Evolutionary conservation across 805 yeast species (phyloP).

Genomic region (Kuraishia borneana): DNA sequence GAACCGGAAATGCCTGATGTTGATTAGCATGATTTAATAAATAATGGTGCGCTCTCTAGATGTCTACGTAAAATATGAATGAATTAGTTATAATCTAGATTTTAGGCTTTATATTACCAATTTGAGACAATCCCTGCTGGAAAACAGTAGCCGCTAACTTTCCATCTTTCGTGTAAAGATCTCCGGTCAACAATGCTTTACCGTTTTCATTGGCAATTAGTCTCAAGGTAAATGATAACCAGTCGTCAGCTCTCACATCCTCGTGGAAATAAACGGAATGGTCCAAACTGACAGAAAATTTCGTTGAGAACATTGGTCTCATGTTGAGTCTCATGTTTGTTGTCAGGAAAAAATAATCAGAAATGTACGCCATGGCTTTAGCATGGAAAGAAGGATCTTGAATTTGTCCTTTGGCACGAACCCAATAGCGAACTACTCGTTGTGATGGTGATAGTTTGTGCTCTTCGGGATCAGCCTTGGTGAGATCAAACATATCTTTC

Average conservation of each 20-base stretch:
- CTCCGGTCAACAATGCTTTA: slow-evolving; percentile 46
- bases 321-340: slow-evolving; percentile 41
- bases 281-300: slow-evolving; percentile 50
- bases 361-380: slow-evolving; percentile 46
- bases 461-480: slow-evolving; percentile 11
- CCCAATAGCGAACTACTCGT: slow-evolving; percentile 19
- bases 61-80: too few relatives aligned
- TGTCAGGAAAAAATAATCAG: slow-evolving; percentile 46
- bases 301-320: slow-evolving; percentile 30
- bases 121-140: slow-evolving; percentile 61
- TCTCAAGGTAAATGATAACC: slow-evolving; percentile 38
- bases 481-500: slow-evolving; percentile 18
- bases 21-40: too few relatives aligned
- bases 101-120: too few relatives aligned
- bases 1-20: too few relatives aligned
- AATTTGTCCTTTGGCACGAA: slow-evolving; percentile 16
- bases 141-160: slow-evolving; percentile 46
- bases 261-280: slow-evolving; percentile 57
- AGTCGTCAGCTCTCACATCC: slow-evolving; percentile 35
- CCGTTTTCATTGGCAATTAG: slow-evolving; percentile 39
- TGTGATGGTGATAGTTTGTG: slow-evolving; percentile 8
- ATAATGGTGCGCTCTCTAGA: too few relatives aligned
- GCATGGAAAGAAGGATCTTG: slow-evolving; percentile 23
- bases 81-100: too few relatives aligned
- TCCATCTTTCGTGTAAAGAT: slow-evolving; percentile 38